Percentiles rank a stretch among this genome's conserved stretches.
Conservation (phyloP, 73 alveolate genomes). For the Symbiodinium natans region DNA sequence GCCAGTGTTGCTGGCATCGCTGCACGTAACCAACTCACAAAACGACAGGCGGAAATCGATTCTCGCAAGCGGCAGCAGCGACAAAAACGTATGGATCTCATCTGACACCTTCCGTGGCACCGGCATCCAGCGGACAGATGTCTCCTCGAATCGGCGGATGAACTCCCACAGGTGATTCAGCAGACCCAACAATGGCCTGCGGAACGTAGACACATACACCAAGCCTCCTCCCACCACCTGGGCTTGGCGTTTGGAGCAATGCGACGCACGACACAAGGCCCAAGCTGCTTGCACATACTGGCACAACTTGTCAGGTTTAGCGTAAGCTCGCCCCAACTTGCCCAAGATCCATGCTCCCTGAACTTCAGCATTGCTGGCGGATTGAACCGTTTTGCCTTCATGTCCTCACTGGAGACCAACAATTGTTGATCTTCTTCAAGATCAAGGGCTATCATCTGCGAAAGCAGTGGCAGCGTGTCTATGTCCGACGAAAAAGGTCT, state of each 20-base stretch:
- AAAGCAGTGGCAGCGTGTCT: not conserved
- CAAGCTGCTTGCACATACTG: not conserved
- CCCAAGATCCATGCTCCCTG: not conserved
- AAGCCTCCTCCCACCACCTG: not conserved
- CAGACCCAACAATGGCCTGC: not conserved
- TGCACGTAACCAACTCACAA: not conserved
- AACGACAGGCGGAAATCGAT: not conserved
- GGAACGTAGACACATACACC: not conserved
- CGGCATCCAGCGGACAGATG: not conserved
- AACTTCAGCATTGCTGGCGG: not conserved
- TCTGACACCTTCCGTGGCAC: not conserved
- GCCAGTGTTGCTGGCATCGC: not conserved
- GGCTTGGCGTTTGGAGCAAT: not conserved
- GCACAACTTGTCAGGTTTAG: not conserved
- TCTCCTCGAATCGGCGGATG: not conserved
- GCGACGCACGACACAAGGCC: not conserved
- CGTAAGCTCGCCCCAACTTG: not conserved
- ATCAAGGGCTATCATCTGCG: not conserved
- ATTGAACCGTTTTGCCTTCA: not conserved
- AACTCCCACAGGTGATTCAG: not conserved
- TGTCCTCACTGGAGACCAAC: not conserved
- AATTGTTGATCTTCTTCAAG: not conserved
- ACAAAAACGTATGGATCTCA: not conserved
- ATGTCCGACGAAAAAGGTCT: not conserved
- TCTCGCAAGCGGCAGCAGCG: not conserved